phyloP scores from a whole-genome alignment of 1,139 yeast species.

The Dujonia santamariae region DNA sequence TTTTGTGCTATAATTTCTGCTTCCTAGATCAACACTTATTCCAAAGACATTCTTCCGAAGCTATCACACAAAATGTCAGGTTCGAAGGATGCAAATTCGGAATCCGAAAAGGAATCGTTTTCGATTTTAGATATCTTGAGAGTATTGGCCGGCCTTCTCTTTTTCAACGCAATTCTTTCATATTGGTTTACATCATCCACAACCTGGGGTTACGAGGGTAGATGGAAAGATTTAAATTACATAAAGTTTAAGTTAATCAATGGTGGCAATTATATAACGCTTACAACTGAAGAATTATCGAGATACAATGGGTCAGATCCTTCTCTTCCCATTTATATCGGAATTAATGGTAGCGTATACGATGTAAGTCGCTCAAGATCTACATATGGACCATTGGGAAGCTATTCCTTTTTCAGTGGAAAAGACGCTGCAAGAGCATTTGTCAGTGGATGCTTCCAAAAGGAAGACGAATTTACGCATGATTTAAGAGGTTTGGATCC shows the following conservation, averaged over 20 bases:
- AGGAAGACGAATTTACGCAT: slow-evolving; percentile 56
- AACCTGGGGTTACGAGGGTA: slow-evolving; percentile 56
- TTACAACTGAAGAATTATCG: slow-evolving; percentile 49
- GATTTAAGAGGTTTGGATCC: slow-evolving; percentile 63
- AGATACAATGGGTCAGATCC: slow-evolving; percentile 52
- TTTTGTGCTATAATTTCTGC: no score
- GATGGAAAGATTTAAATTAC: slow-evolving; percentile 41
- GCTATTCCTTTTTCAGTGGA: slow-evolving; percentile 63
- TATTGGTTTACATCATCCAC: slow-evolving; percentile 48
- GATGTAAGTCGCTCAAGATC: slow-evolving; percentile 59
- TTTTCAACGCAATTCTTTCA: slow-evolving; percentile 47
- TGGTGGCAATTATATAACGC: slow-evolving; percentile 13
- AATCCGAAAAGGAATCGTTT: slow-evolving; percentile 14
- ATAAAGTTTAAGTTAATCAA: slow-evolving; percentile 8
- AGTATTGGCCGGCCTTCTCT: slow-evolving; percentile 44
- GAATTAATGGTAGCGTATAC: slow-evolving; percentile 63
- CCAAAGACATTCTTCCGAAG: no score
- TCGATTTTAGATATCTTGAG: slow-evolving; percentile 40
- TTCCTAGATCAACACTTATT: no score
- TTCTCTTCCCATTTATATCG: slow-evolving; percentile 57
- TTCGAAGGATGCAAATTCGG: no score
- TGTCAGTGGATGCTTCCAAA: slow-evolving; percentile 71
- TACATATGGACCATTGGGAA: slow-evolving; percentile 65
- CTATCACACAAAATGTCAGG: no score
- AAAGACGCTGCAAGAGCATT: slow-evolving; percentile 71